These are phyloP conservation scores for Solanum hybrid DNA, from an alignment of 305 asterid species.

Conservation along the genomic window DNA sequence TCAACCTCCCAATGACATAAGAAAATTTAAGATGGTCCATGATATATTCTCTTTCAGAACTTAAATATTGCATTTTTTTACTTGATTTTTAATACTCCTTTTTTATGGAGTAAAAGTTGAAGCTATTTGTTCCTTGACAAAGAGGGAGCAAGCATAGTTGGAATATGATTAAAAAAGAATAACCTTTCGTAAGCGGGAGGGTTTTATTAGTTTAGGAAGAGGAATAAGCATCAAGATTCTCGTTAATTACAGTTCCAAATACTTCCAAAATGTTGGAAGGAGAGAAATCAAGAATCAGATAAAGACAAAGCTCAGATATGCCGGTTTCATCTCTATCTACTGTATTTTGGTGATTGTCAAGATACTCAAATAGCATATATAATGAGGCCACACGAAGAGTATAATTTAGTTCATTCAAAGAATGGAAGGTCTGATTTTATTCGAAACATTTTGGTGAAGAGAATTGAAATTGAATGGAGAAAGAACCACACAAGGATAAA, in stretches of 20 bases:
- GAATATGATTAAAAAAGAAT: neutral
- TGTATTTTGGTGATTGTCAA: neutral
- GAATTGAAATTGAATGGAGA: neutral
- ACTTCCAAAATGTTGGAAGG: neutral
- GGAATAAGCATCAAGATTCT: constrained; percentile 1
- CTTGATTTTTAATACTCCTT: neutral
- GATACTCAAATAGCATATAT: constrained; percentile 6
- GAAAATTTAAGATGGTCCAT: neutral
- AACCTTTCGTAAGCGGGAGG: neutral
- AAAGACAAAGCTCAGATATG: neutral
- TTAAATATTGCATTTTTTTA: neutral
- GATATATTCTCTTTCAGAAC: neutral
- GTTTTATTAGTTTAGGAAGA: neutral
- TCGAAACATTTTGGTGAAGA: neutral
- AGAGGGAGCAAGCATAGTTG: neutral
- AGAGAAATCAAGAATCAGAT: neutral
- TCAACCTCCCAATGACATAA: neutral
- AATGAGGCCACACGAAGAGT: neutral
- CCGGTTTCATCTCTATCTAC: neutral
- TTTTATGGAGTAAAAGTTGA: neutral
- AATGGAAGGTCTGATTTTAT: neutral
- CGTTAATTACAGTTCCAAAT: neutral
- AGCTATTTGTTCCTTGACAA: neutral
- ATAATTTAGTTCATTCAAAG: neutral
- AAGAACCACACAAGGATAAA: constrained; percentile 1